Evolutionary conservation across 805 yeast species (phyloP).

Genomic region (Candida ortonii): DNA sequence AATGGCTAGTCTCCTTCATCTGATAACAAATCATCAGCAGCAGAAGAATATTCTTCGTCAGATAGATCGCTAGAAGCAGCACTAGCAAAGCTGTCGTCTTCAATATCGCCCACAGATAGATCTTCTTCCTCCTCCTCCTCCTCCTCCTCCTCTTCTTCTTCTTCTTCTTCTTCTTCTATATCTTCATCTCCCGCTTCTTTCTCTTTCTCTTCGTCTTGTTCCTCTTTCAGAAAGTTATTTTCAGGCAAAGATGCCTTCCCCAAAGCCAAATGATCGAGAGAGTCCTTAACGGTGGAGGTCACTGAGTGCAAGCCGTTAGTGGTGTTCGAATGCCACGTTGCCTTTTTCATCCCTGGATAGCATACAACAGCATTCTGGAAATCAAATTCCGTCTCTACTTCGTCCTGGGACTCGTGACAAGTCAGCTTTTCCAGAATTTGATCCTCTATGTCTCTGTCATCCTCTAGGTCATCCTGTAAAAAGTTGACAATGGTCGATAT

Average conservation of each 20-base stretch:
- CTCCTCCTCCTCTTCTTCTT: conserved; percentile 1
- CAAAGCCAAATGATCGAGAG: no score
- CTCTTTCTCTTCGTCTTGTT: conserved; percentile 7
- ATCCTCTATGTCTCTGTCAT: conserved; percentile 56
- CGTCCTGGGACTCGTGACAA: conserved; percentile 40
- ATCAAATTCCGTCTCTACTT: conserved; percentile 24
- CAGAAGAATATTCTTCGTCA: no score
- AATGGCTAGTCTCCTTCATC: no score
- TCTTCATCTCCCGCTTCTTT: conserved; percentile 2
- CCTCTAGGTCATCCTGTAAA: conserved; percentile 65
- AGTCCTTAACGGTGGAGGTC: no score
- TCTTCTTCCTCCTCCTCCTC: conserved; percentile 1
- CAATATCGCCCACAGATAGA: no score
- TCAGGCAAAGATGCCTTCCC: no score
- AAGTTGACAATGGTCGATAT: conserved; percentile 58
- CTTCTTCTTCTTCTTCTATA: not conserved
- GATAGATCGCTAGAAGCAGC: no score
- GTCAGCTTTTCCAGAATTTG: conserved; percentile 40
- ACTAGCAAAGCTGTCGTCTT: no score
- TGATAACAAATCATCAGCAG: no score
- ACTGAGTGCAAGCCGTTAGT: no score
- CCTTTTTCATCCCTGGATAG: conserved; percentile 26
- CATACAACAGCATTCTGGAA: conserved; percentile 19
- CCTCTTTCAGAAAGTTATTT: no score
- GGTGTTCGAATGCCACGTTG: no score